Evolutionary conservation across 2,329 filamentous ascomycete species (phyloP), one percentile per base, ranked within the genome.

Genomic region (Colletotrichum sp.): DNA sequence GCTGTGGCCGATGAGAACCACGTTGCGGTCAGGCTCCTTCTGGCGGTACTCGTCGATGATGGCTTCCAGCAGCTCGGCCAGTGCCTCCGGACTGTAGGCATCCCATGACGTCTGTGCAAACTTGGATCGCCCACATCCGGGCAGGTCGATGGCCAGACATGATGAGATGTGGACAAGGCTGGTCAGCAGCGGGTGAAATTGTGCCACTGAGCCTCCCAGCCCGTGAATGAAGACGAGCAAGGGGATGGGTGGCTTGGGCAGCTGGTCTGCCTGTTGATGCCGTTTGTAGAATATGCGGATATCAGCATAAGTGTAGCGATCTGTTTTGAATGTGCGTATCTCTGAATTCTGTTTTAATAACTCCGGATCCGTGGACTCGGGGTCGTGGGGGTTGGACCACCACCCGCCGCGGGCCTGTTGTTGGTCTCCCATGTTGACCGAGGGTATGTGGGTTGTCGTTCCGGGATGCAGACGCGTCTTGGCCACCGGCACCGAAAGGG

Each of bases 211-310:
- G 65, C 97, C 97, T n/a, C 96, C 97, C 12, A 99, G 89, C 2
- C 97, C 97, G 81, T 99, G 97, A 73, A 99, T 89, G 82, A 98
- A 98, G 59, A 99, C 96, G 5, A 99, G 87, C 12, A 99, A 87
- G 2, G 97, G 97, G 1, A 91, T 89, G 2, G 95, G 95, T 77
- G 92, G 89, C 57, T 88, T 90, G 4, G 95, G 95, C 6, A 99
- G 89, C 83, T 97, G 95, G 76, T 93, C 91, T n/a, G 93, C 92
- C 81, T 98, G 95, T 24, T 93, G 91, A 85, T 98, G 97, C 71
- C 92, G 91, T 72, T 94, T 92, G 85, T 94, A 96, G 84, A 99
- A 98, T 59, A 96, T 93, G 72, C 96, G 92, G 78, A 99, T 90
- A 36, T 90, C 91, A 3, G 92, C 90, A 83, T 98, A 99, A 10